These are phyloP conservation scores for Mortierella sp. DNA, from an alignment of 371 early-diverging fungal species.

Conservation along the genomic window DNA sequence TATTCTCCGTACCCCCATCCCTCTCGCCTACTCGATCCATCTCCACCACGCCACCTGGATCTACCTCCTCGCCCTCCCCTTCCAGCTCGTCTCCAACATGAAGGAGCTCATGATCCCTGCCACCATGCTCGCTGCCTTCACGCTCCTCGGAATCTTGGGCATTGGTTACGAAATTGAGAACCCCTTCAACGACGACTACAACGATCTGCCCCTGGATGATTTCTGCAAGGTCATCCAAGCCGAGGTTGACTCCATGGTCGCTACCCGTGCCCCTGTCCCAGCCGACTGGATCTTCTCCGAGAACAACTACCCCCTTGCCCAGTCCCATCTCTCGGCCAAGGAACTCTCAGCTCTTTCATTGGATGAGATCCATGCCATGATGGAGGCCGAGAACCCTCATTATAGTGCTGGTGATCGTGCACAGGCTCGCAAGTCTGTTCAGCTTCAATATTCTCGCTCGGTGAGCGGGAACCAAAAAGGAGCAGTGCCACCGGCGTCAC, in stretches of 20 bases:
- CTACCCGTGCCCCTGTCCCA: conserved; percentile 47
- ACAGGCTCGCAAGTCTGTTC: neutral
- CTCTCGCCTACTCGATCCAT: conserved; percentile 86
- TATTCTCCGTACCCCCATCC: conserved; percentile 87
- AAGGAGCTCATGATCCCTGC: conserved; percentile 58
- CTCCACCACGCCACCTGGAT: conserved; percentile 80
- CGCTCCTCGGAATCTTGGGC: conserved; percentile 78
- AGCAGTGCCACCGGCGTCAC: neutral
- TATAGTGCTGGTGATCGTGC: neutral
- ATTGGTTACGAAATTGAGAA: conserved; percentile 86
- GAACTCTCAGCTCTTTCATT: conserved; percentile 35
- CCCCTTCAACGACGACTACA: conserved; percentile 80
- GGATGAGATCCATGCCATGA: conserved; percentile 38
- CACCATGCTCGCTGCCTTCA: conserved; percentile 73
- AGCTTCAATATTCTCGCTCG: neutral
- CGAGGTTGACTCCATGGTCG: conserved; percentile 55
- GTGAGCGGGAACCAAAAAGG: neutral
- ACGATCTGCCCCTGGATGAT: conserved; percentile 68
- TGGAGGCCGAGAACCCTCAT: conserved; percentile 20
- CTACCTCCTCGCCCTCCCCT: conserved; percentile 79
- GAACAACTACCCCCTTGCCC: conserved; percentile 42
- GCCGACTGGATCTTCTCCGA: conserved; percentile 48
- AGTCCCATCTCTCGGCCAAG: conserved; percentile 39
- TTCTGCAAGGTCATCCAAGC: conserved; percentile 59
- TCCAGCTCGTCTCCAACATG: conserved; percentile 70